These are phyloP conservation scores for Glonium stellatum DNA, from an alignment of 495 filamentous ascomycete genomes.

Conservation along the genomic window DNA sequence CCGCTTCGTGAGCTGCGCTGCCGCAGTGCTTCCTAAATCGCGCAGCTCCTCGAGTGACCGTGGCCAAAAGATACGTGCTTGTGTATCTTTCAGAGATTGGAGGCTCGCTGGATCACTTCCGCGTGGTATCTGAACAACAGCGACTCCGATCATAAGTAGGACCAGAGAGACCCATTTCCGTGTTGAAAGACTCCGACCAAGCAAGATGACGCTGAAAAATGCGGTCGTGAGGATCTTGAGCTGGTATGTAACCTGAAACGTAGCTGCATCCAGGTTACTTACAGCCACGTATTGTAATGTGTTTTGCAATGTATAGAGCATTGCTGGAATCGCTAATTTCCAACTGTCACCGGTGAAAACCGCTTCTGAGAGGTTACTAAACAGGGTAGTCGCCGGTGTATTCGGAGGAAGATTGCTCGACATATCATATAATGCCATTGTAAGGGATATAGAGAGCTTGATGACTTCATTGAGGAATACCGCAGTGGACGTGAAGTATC, in stretches of 20 bases:
- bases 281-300: constrained; percentile 87
- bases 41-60: constrained; percentile 61
- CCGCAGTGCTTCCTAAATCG: constrained; percentile 40
- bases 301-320: constrained; percentile 85
- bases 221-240: constrained; percentile 88
- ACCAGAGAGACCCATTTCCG: constrained; percentile 75
- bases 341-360: constrained; percentile 92
- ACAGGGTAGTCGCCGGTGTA: constrained; percentile 69
- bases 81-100: constrained; percentile 33
- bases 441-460: constrained; percentile 79
- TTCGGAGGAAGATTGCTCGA: constrained; percentile 65
- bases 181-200: constrained; percentile 59
- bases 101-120: constrained; percentile 25
- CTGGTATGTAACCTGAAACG: constrained; percentile 89
- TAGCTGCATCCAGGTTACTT: constrained; percentile 81
- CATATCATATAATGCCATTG: constrained; percentile 80
- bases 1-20: constrained; percentile 52
- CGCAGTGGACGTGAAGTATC: constrained; percentile 89
- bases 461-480: constrained; percentile 91
- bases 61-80: constrained; percentile 58
- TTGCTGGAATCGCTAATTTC: constrained; percentile 88
- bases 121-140: constrained; percentile 76
- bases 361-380: constrained; percentile 67
- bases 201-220: constrained; percentile 72
- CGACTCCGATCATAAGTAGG: constrained; percentile 75